Conservation (phyloP, 208 protist genomes). For the Angomonas desouzai region DNA sequence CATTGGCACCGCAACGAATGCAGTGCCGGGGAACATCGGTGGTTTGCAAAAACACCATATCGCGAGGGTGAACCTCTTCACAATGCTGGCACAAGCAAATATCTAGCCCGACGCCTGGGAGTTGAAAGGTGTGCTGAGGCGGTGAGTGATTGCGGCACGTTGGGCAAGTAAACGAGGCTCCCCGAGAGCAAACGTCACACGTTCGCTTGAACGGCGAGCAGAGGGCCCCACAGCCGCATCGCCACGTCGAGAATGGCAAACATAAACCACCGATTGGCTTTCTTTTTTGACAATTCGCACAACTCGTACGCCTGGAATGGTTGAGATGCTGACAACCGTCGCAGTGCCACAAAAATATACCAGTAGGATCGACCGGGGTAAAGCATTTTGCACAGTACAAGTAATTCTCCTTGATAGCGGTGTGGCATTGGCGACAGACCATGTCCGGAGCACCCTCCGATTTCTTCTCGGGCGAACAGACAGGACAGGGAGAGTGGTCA, state of each 20-base stretch:
- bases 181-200: conserved; percentile 32
- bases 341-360: conserved; percentile 64
- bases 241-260: conserved; percentile 52
- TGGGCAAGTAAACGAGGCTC: conserved; percentile 42
- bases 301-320: conserved; percentile 64
- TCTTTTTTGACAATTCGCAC: conserved; percentile 38
- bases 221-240: conserved; percentile 53
- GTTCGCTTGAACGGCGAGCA: conserved; percentile 53
- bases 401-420: conserved; percentile 25
- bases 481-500: neutral
- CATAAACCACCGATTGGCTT: conserved; percentile 31
- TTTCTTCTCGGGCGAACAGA: no score
- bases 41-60: conserved; percentile 42
- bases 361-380: conserved; percentile 19
- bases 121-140: conserved; percentile 1
- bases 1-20: conserved; percentile 43
- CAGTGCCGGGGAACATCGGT: conserved; percentile 55
- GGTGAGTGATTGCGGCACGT: conserved; percentile 22
- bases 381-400: conserved; percentile 72
- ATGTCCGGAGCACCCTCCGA: no score
- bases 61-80: conserved; percentile 54
- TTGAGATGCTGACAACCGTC: conserved; percentile 47
- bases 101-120: conserved; percentile 11
- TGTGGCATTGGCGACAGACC: conserved; percentile 33
- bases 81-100: conserved; percentile 51